Base-by-base conservation (phyloP, 768 basidiomycete genomes). In the Guyanaporus albipodus region DNA sequence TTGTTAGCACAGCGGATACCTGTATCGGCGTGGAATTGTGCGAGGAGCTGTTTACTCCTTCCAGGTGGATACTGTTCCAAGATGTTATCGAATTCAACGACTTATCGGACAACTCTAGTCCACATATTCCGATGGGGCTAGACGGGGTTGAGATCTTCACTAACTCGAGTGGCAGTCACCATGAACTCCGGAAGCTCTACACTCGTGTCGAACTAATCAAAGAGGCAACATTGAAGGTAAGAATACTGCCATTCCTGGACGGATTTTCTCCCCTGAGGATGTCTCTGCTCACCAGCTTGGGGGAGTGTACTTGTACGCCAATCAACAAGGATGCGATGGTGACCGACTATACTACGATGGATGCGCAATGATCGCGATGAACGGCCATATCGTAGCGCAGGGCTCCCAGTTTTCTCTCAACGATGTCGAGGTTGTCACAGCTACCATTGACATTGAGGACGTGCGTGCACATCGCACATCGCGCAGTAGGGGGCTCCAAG, bases 81-180 rank as follows among this genome's bases (percentile, higher is more conserved):
- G 18, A 10, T 27, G 12, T 27, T 12, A 10, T 1, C 8, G 14
- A 12, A 3, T n/a, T n/a, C n/a, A 14, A 23, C 6, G 19, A 17
- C 49, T 60, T 19, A 57, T 19, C 1, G 15, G 4, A 33, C 15
- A 2, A 27, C 17, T 6, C 12, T 52, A 99, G 96, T 51, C 96
- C 96, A 5, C 96, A 99, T 62, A 95, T 97, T 46, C 70, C 85
- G 11, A 98, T 98, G 96, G 96, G 95, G 7, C 79, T 99, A 8
- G 95, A 99, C 59, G 96, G 96, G 6, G 95, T 97, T 8, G 96
- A 99, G 67, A 96, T 99, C 40, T 97, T 98, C 63, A 97, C 95
- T 8, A 99, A 99, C 69, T 98, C 96, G 1, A 94, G 91, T 53
- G 96, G 93, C 5, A 95, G 91, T 66, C 96, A 99, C 62, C 96